Base-by-base conservation (phyloP, 192 early-diverging fungal species). In the Paraglomus brasilianum region DNA sequence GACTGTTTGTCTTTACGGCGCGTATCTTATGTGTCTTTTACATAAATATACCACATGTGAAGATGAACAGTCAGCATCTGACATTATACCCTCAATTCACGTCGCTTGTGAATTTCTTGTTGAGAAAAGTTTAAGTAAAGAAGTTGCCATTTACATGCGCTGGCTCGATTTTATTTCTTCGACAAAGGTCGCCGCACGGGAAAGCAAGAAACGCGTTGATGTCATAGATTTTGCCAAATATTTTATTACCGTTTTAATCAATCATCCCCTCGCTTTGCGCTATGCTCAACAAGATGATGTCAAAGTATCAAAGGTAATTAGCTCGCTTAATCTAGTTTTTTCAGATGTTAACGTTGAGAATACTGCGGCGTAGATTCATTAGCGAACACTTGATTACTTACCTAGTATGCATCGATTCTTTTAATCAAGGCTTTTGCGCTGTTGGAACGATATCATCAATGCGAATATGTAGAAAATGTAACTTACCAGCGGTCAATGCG, bases 101-200 rank as follows among this genome's bases (percentile, higher is more conserved):
- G 61, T 78, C 22, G 78, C 81, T 14, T 69, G 50, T 45, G 72
- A 80, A 4, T 82, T 81, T 67, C 85, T 86, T 72, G 49, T 88
- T 64, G 85, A 88, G 51, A 77, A 77, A 1, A 74, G 71, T n/a
- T 74, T 78, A 5, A 43, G 72, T 11, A 66, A 80, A 46, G 83
- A 86, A 56, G 17, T 57, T 30, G 62, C 53, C 4, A 44, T 85
- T 11, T 74, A 83, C 14, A 61, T 72, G 15, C 72, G 70, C 13
- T 88, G 86, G 86, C 42, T 85, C 5, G 52, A 56, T 48, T 58
- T 55, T 58, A 4, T 69, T 38, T 58, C 24, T 40, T 69, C 43
- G 7, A 11, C 30, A 22, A 47, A 57, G 21, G 19, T 69, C 66
- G 8, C 30, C 36, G 22, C 6, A 66, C 50, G 38, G 56, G 11